Base-by-base conservation (phyloP, 805 yeast genomes). In the Schwanniomyces vanrijiae region DNA sequence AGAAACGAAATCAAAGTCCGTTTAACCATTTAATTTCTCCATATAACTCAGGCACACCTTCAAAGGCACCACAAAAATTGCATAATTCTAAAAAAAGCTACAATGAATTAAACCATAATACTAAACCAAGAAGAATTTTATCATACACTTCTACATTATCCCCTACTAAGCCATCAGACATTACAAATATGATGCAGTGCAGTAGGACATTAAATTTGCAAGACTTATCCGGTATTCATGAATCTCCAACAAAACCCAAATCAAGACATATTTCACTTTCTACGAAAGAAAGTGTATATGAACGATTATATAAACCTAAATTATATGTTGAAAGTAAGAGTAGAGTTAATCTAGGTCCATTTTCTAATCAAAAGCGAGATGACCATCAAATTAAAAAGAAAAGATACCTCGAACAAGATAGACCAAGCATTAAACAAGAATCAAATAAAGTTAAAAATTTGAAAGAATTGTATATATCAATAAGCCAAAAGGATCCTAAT, bases 401-500 rank as follows among this genome's bases (percentile, higher is more conserved):
- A 39, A 26, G 40, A 34, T 14, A 40, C 20, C 33, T 22, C 16
- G 42, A 22, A 21, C 11, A 24, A 18, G 28, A n/a, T 44, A 22
- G 41, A 22, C 13, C 29, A 14, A 40, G 2, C 3, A 24, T 50
- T 22, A 14, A 13, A 5, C 44, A 16, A 11, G 13, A 24, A 11
- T 21, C 37, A 10, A 13, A 16, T 7, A 62, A 60, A 43, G 52
- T 56, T 1, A 18, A 37, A 8, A 37, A 49, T 7, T 42, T 54
- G 8, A 38, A 24, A 4, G 63, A 60, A n/a, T 49, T 70, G 26
- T 67, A 55, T 43, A 38, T 37, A 16, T 40, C 55, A 4, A 47
- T 71, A 1, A 48, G 60, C 45, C 50, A 51, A 3, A 58, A 61
- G 37, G 71, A 71, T 42, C 61, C 68, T 0, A 42, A 28, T 2